Conservation (phyloP, 208 protist species). For the Herpetomonas muscarum region DNA sequence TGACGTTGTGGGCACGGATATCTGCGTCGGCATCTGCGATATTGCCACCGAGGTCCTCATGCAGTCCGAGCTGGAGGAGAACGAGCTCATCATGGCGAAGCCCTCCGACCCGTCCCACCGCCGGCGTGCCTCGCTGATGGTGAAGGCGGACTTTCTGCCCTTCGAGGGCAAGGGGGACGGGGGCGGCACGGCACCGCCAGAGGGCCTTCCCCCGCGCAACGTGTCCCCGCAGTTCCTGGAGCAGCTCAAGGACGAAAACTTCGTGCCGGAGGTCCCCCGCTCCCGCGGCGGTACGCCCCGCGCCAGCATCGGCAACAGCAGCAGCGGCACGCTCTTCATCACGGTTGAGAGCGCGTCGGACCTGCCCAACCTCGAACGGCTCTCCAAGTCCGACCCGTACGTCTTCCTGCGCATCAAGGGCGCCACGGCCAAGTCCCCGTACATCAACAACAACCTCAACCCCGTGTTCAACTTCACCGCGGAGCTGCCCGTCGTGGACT, state of each 20-base stretch:
- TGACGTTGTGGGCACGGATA: slow-evolving; percentile 55
- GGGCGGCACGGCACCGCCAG: slow-evolving; percentile 15
- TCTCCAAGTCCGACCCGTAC: slow-evolving; percentile 72
- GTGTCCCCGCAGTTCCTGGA: slow-evolving; percentile 31
- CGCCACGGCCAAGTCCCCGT: slow-evolving; percentile 29
- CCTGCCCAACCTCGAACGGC: slow-evolving; percentile 49
- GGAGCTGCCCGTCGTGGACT: slow-evolving; percentile 45
- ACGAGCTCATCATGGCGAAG: slow-evolving; percentile 35
- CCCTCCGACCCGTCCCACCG: slow-evolving; percentile 20
- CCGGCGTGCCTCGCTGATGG: slow-evolving; percentile 37
- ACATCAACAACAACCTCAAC: slow-evolving; percentile 50
- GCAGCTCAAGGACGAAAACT: slow-evolving; percentile 1
- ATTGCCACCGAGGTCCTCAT: slow-evolving; percentile 43
- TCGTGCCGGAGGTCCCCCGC: slow-evolving; percentile 16
- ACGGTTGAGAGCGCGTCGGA: slow-evolving; percentile 40
- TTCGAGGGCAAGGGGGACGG: slow-evolving; percentile 22
- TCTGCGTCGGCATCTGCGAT: slow-evolving; percentile 47
- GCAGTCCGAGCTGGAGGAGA: slow-evolving; percentile 25
- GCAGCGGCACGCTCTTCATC: slow-evolving; percentile 51
- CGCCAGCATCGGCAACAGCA: slow-evolving; percentile 6
- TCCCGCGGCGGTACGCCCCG: slow-evolving; percentile 19
- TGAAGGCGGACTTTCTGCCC: slow-evolving; percentile 36
- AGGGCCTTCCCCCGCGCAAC: slow-evolving; percentile 21
- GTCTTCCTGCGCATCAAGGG: slow-evolving; percentile 45
- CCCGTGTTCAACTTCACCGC: slow-evolving; percentile 62